Percentiles rank a stretch among this genome's conserved stretches.
Evolutionary conservation across 2,329 filamentous ascomycete species (phyloP).

Genomic region (Microcera coccophila): DNA sequence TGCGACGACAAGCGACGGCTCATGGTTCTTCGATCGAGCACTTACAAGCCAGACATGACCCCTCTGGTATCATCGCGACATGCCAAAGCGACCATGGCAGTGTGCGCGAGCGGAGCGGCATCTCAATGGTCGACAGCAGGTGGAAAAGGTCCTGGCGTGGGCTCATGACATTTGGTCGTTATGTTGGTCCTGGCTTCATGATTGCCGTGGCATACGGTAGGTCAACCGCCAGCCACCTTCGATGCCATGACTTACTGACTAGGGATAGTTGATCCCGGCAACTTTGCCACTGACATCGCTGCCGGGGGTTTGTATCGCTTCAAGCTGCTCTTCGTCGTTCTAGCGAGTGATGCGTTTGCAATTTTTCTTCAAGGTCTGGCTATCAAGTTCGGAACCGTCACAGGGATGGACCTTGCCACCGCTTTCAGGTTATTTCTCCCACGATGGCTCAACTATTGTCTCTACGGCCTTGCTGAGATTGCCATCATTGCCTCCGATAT

Average conservation of each 20-base stretch:
- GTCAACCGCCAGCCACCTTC: conserved; percentile 16
- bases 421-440: conserved; percentile 63
- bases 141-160: no score
- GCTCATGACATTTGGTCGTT: not conserved
- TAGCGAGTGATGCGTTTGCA: conserved; percentile 66
- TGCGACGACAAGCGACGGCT: no score
- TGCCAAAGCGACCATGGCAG: no score
- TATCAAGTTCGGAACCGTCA: conserved; percentile 67
- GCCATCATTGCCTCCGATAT: conserved; percentile 71
- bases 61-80: no score
- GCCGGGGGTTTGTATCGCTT: conserved; percentile 64
- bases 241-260: conserved; percentile 4
- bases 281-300: conserved; percentile 67
- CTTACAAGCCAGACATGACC: no score
- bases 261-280: conserved; percentile 53
- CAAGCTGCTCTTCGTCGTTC: conserved; percentile 62
- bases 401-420: conserved; percentile 62
- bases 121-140: no score
- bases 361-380: conserved; percentile 66
- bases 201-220: conserved; percentile 56
- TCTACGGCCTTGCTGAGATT: conserved; percentile 61
- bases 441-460: conserved; percentile 58
- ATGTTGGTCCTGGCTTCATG: conserved; percentile 67
- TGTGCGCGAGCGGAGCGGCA: no score
- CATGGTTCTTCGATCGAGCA: no score